Percentiles rank a stretch among this genome's conserved stretches.
Evolutionary conservation across 2,329 filamentous ascomycete species (phyloP).

Genomic region (Chalaropsis thielavioides): DNA sequence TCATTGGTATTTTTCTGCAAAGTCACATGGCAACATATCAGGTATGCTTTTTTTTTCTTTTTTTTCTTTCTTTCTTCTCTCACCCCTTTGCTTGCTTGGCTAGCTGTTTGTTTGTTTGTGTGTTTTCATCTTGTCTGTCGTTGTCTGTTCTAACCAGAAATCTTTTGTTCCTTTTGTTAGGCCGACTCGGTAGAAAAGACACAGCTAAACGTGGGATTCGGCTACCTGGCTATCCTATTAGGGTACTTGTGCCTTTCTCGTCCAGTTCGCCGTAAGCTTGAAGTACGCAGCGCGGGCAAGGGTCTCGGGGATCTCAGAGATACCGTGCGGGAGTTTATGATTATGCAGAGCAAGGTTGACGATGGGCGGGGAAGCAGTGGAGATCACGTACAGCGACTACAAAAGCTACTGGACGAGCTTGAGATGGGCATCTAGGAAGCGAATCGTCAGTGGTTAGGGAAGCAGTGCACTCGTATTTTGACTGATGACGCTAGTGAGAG

Average conservation of each 20-base stretch:
- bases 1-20: constrained; percentile 53
- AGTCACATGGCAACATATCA: constrained; percentile 51
- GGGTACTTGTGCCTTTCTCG: constrained; percentile 58
- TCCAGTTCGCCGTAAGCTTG: constrained; percentile 32
- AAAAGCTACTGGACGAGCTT: constrained; percentile 28
- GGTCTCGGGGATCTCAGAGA: constrained; percentile 34
- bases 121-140: neutral
- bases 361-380: constrained; percentile 24
- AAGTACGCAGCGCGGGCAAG: constrained; percentile 29
- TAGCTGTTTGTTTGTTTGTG: too few relatives aligned
- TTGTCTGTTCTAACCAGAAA: neutral
- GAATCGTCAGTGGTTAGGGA: neutral
- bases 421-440: constrained; percentile 14
- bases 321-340: constrained; percentile 41
- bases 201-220: constrained; percentile 67
- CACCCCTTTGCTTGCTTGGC: neutral
- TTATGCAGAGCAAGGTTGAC: constrained; percentile 36
- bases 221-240: constrained; percentile 72
- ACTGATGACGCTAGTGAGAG: neutral
- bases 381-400: constrained; percentile 25
- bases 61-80: neutral
- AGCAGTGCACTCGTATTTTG: neutral
- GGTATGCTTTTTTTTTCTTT: constrained; percentile 35
- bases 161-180: constrained; percentile 25
- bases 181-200: constrained; percentile 60